Evolutionary conservation across 441 rosid genomes (phyloP), one percentile per base, ranked within the genome.

Genomic region (Daphne laureola): DNA sequence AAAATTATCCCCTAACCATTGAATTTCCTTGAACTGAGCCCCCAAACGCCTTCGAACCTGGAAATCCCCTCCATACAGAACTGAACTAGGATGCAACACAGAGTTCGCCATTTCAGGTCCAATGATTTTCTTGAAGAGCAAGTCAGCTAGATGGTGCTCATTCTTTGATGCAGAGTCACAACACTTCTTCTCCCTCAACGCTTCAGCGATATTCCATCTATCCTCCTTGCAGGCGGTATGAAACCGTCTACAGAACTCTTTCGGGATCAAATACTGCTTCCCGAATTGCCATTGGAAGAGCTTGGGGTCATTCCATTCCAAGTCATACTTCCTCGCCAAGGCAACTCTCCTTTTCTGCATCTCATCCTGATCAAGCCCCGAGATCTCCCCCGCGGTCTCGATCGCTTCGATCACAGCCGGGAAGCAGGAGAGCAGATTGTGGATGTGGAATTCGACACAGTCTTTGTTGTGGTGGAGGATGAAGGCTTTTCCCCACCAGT

Each of bases 401-500:
- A 94, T 79, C 0, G 97, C 90, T 64, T 94, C 97, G 14, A 94
- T 77, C 26, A 86, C 91, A 3, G 79, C 82, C 0, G 94, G 88
- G 21, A 87, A 85, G 66, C 67, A 75, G 65, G 68, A 74, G 35
- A 85, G 68, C 78, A 94, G 61, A 69, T 94, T 94, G 66, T 90
- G 96, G 31, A 94, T 73, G 55, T 90, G 94, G 31, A 84, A 74
- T 57, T 90, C 94, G 27, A 90, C 70, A 25, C 83, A 81, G 45
- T 94, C 99, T 55, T 74, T 79, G 80, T 78, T 94, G 46, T 87
- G 91, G 57, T 85, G 83, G 53, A 94, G 81, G 64, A 52, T 64
- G 52, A 94, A 69, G 4, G 73, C 95, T 62, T 86, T 84, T 0
- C 77, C 84, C 95, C 96, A 86, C 96, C 97, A 94, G 45, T 87